Evolutionary conservation across 2,329 filamentous ascomycete genomes (phyloP).

Genomic region (Fusarium piperis): DNA sequence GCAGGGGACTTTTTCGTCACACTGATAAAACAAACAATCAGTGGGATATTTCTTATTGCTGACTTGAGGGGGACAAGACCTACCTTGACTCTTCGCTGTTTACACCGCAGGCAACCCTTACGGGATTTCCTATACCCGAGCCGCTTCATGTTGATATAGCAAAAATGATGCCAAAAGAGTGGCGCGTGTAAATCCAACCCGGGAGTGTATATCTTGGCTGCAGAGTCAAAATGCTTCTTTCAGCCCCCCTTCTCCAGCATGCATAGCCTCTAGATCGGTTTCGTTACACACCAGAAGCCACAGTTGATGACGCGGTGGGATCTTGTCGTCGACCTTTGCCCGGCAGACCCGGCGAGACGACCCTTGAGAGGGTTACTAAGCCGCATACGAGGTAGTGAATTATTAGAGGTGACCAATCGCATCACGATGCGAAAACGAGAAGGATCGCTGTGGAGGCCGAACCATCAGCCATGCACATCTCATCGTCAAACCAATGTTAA

Average conservation of each 20-base stretch:
- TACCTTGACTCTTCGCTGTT: constrained; percentile 15
- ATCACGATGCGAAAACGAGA: constrained; percentile 4
- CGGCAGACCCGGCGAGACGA: not conserved
- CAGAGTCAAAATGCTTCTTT: not conserved
- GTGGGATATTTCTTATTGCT: not conserved
- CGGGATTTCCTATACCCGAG: constrained; percentile 18
- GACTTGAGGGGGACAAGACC: not conserved
- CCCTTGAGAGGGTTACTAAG: not conserved
- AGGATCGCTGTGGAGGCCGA: not conserved
- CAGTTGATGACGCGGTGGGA: not conserved
- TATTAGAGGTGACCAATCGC: not conserved
- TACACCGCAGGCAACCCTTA: constrained; percentile 11
- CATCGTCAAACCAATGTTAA: not conserved
- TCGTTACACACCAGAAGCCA: not conserved
- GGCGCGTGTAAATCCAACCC: not conserved
- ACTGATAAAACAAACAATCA: not conserved
- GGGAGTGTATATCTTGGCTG: not conserved
- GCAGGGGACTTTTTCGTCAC: constrained; percentile 20
- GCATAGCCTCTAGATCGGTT: not conserved
- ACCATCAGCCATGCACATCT: not conserved
- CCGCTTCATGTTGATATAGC: constrained; percentile 4
- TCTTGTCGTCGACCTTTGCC: not conserved
- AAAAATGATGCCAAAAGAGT: not conserved
- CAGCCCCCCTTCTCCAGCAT: not conserved
- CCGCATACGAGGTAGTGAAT: not conserved